Base-by-base conservation (phyloP, 495 filamentous ascomycete genomes). In the Talaromyces stipitatus region DNA sequence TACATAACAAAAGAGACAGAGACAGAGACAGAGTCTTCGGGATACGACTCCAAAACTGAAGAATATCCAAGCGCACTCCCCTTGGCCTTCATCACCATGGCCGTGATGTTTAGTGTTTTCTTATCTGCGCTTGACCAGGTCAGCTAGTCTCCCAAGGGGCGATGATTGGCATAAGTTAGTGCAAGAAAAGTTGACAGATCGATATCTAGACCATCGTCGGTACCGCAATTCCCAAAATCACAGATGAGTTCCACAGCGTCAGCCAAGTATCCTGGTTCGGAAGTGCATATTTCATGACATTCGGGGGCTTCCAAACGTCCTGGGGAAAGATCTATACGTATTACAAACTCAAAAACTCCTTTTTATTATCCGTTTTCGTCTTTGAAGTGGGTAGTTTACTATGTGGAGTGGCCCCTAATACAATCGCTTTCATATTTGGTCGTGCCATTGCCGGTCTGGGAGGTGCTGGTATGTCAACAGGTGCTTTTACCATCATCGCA, bases 391-490 rank as follows among this genome's bases (percentile, higher is more conserved):
- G 88, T 33, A 82, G 76, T 48, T 62, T 85, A 23, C 71, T 91
- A 53, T 90, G 85, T 66, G 88, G 77, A 47, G 74, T 78, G 0
- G 84, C 88, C 4, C 82, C 85, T 2, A 83, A 71, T 53, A 85
- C 82, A 4, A 69, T 74, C 1, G 77, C 79, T 6, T 74, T 91
- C 33, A 90, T 91, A 65, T 64, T 89, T 56, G 88, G 88, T 3
- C 81, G 88, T 23, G 87, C 88, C 18, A 72, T 90, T 29, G 82
- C 86, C n/a, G 88, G 88, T 8, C 59, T 89, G 26, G 88, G 87
- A 14, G 74, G 75, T 22, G 83, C 66, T 4, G 66, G 64, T 14
- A 61, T 68, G 24, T 9, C 6, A 4, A 10, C 22, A 50, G 72
- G 72, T 14, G 60, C 46, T 2, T 66, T 64, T 50, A 73, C 62